Base-by-base conservation (phyloP, 495 filamentous ascomycete species). In the Penicillium pancosmium region DNA sequence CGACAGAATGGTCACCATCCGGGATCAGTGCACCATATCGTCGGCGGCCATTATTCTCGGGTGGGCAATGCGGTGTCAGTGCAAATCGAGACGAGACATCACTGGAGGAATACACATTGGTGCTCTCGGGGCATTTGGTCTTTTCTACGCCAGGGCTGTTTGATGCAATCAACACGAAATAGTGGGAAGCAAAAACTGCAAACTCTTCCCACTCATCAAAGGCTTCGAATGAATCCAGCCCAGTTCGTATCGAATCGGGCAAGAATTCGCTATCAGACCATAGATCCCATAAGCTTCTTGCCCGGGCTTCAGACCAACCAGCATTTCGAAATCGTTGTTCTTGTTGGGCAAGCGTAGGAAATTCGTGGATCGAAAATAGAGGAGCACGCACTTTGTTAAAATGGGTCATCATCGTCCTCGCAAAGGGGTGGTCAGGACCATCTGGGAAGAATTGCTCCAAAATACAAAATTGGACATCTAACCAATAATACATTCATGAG, bases 191-290 rank as follows among this genome's bases (percentile, higher is more conserved):
- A 70, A 94, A 97, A 5, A 97, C 75, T 12, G 89, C 90, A 68
- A 96, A 91, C 61, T 97, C 93, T 72, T 97, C 93, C 91, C 91
- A 97, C 74, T 97, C 92, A 72, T 97, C 93, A 69, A 97, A 97
- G 18, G 87, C 86, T 68, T 97, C 93, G 31, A 89, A 69, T 1
- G 67, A 65, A 57, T 96, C 88, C 21, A 96, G 72, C 23, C 66
- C 63, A 15, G 62, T 70, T 54, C 88, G 80, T 47, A 88, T 79
- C 1, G 76, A 74, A 2, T 78, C 63, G 3, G 76, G 73, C 16
- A 95, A 64, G 61, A 90, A 89, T 10, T 70, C 73, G 3, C 84
- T 73, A 57, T 88, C 81, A 15, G 80, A 83, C 93, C 93, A 97
- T 21, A 93, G 76, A 56, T 89, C 83, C 86, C 91, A 93, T 3